These are phyloP conservation scores for Rhypophila decipiens DNA, from an alignment of 495 filamentous ascomycete genomes.

Conservation along the genomic window DNA sequence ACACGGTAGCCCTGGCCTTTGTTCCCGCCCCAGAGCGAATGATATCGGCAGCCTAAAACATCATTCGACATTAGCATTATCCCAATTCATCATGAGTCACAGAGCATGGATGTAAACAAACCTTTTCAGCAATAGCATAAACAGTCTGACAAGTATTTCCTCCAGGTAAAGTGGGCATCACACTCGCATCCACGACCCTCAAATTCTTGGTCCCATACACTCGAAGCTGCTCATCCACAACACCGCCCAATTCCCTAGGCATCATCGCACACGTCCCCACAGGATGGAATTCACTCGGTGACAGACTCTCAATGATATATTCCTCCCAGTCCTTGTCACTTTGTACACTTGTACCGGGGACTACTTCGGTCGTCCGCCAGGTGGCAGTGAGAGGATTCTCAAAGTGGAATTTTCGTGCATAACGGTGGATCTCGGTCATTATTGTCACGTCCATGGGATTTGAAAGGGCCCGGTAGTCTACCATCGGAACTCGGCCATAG, in stretches of 20 bases:
- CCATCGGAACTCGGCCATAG: conserved; percentile 27
- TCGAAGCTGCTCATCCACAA: conserved; percentile 36
- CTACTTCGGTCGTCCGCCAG: conserved; percentile 19
- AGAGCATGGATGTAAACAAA: too few relatives aligned
- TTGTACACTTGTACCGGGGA: conserved; percentile 24
- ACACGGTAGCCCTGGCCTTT: too few relatives aligned
- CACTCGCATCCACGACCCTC: conserved; percentile 38
- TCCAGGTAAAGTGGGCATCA: conserved; percentile 32
- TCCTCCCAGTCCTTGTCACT: conserved; percentile 25
- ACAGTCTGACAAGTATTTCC: conserved; percentile 38
- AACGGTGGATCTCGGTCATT: conserved; percentile 36
- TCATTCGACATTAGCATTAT: too few relatives aligned
- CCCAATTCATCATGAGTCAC: too few relatives aligned
- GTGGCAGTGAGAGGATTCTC: conserved; percentile 24
- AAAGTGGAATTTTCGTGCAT: conserved; percentile 31
- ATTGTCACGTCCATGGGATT: conserved; percentile 42
- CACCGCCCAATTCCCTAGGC: conserved; percentile 48
- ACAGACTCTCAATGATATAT: conserved; percentile 24
- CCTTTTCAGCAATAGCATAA: conserved; percentile 41
- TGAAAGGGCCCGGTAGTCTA: conserved; percentile 44
- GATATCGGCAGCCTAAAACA: too few relatives aligned
- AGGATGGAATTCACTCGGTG: conserved; percentile 38
- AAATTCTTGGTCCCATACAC: conserved; percentile 36
- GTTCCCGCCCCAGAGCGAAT: too few relatives aligned
- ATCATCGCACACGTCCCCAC: conserved; percentile 39